Percentiles rank a stretch among this genome's conserved stretches.
Conservation (phyloP, 192 early-diverging fungal species). For the Mortierella antarctica region DNA sequence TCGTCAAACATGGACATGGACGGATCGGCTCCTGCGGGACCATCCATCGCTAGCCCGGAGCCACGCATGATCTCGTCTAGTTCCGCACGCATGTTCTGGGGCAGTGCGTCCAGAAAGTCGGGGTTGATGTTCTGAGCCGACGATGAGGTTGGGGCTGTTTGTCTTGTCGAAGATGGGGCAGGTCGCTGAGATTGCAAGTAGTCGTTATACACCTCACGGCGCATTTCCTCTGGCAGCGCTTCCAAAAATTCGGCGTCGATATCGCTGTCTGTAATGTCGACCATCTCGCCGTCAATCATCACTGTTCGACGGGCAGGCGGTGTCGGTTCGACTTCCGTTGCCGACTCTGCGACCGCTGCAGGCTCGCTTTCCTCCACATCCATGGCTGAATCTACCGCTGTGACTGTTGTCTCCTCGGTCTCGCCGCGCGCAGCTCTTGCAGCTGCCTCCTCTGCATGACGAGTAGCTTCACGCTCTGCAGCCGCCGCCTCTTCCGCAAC, state of each 20-base stretch:
- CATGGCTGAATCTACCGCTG: constrained; percentile 42
- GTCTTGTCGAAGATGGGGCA: constrained; percentile 25
- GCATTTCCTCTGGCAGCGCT: constrained; percentile 94
- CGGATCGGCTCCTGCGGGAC: not conserved
- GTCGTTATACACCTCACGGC: constrained; percentile 90
- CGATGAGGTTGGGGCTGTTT: constrained; percentile 30
- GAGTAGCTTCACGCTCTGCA: constrained; percentile 49
- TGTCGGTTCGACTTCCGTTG: constrained; percentile 23
- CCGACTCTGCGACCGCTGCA: constrained; percentile 12
- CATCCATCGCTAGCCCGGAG: constrained; percentile 21
- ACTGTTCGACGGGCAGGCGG: constrained; percentile 64
- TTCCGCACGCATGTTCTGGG: constrained; percentile 90
- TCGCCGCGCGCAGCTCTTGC: constrained; percentile 31
- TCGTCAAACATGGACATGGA: constrained; percentile 55
- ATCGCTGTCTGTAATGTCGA: constrained; percentile 94
- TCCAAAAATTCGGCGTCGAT: constrained; percentile 95
- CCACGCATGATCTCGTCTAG: constrained; percentile 75
- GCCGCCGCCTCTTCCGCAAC: constrained; percentile 38
- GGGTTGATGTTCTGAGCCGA: constrained; percentile 65
- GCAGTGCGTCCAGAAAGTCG: constrained; percentile 93
- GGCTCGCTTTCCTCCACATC: constrained; percentile 21
- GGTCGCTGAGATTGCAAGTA: constrained; percentile 65
- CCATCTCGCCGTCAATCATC: constrained; percentile 78
- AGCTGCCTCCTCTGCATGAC: constrained; percentile 40
- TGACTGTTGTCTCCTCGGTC: constrained; percentile 26